Conservation (phyloP, 164 flowering plant species). For the Pachysandra terminalis region DNA sequence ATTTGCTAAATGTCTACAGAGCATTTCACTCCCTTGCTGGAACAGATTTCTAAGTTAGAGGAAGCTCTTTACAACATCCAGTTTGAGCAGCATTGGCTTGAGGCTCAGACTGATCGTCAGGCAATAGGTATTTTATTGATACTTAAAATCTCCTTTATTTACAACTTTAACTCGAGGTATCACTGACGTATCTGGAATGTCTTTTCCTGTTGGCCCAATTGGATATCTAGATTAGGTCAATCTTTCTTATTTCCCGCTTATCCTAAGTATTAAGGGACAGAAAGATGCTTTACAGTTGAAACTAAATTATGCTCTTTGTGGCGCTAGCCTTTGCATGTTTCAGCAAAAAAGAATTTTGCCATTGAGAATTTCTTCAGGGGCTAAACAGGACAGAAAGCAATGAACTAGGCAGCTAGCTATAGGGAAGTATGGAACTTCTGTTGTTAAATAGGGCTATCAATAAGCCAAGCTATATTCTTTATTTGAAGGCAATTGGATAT, state of each 20-base stretch:
- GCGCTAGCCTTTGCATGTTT: no score
- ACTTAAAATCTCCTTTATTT: background rate
- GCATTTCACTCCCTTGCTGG: conserved; percentile 83
- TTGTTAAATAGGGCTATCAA: background rate
- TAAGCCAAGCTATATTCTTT: no score
- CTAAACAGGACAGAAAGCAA: background rate
- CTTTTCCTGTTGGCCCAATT: background rate
- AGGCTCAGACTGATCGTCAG: conserved; percentile 96
- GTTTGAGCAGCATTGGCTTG: conserved; percentile 96
- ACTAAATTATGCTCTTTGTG: background rate
- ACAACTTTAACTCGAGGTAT: background rate
- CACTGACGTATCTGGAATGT: background rate
- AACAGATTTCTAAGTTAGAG: conserved; percentile 76
- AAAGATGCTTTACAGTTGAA: background rate
- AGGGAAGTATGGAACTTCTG: background rate
- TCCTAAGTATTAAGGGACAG: no score
- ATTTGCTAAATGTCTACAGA: conserved; percentile 39
- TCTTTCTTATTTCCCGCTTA: background rate
- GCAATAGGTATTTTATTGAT: conserved; percentile 53
- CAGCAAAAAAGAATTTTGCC: background rate
- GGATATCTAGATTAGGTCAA: background rate
- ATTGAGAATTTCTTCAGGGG: background rate
- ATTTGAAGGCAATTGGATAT: no score
- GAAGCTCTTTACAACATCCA: conserved; percentile 92
- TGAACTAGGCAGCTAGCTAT: background rate